A percentile compares a stretch with the other conserved stretches of the same genome.
These are phyloP conservation scores for Aspergillus arachidicola DNA, from an alignment of 2,329 filamentous ascomycete genomes.

Conservation along the genomic window DNA sequence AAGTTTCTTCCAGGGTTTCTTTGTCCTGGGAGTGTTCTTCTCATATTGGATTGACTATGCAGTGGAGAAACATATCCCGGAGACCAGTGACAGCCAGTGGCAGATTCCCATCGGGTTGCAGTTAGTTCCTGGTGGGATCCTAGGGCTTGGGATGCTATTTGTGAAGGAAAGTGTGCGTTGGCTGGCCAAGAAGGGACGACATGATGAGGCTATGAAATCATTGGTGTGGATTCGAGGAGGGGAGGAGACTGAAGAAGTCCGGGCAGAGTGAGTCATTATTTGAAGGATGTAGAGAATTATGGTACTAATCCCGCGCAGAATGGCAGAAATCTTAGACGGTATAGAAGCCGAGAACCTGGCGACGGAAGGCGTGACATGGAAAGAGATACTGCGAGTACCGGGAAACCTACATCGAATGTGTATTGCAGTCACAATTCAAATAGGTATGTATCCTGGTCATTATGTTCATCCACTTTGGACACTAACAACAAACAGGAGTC, in stretches of 20 bases:
- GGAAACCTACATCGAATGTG: constrained; percentile 52
- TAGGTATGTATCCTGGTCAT: constrained; percentile 24
- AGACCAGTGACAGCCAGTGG: constrained; percentile 50
- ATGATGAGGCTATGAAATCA: constrained; percentile 51
- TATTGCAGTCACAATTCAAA: constrained; percentile 53
- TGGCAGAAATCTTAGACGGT: constrained; percentile 34
- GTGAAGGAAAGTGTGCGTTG: constrained; percentile 53
- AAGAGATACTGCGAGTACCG: constrained; percentile 46
- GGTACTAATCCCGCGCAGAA: constrained; percentile 50
- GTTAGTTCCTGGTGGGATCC: constrained; percentile 51
- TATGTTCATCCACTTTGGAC: background rate
- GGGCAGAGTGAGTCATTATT: constrained; percentile 11
- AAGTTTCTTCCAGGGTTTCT: constrained; percentile 40
- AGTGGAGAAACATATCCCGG: constrained; percentile 42
- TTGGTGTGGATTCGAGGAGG: constrained; percentile 52
- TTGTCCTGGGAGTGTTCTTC: constrained; percentile 40
- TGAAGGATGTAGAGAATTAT: constrained; percentile 18
- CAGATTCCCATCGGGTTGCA: constrained; percentile 52
- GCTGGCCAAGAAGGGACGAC: constrained; percentile 51
- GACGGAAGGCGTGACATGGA: constrained; percentile 52
- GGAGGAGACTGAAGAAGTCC: constrained; percentile 23
- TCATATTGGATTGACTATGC: constrained; percentile 54
- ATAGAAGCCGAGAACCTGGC: constrained; percentile 29
- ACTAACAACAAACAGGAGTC: constrained; percentile 11
- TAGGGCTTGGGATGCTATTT: constrained; percentile 53